Evolutionary conservation across 495 filamentous ascomycete genomes (phyloP), one percentile per base, ranked within the genome.

Genomic region (Tuber calosporum): DNA sequence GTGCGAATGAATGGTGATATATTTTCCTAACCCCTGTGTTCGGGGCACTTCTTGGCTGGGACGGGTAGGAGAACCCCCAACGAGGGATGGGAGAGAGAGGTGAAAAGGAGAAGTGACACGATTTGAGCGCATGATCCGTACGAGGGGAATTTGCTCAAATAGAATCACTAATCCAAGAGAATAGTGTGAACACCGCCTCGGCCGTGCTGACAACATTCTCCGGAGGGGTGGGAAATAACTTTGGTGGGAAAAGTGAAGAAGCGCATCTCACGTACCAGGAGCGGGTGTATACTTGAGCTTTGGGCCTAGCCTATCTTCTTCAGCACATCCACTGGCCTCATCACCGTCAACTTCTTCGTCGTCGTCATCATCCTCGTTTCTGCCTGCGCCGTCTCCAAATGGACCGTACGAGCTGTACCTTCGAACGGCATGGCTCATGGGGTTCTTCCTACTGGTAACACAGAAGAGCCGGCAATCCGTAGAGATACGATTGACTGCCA

Each of bases 281-380:
- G 80, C 79, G 69, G 80, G 80, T 62, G 79, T 76, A 69, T 81
- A 82, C 67, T 81, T 82, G 72, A 82, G 72, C 68, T 81, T 82
- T 41, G 80, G 80, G 1, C 80, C 80, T 26, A 82, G 70, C 37
- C 68, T 75, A 70, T 82, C 80, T 42, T 82, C 80, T 67, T 81
- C 80, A n/a, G 69, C 66, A 37, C 71, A 36, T 69, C 70, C 77
- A 30, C 70, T 48, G 66, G 69, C 70, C n/a, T 75, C 76, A n/a
- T 78, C 76, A 40, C 75, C 77, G 9, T 80, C 79, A 43, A 70
- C 73, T 45, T 81, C 80, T 43, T 81, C 80, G 58, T 82, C 80
- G 58, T 82, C 80, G 7, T 79, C 79, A 19, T 81, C 80, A 0
- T 77, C 73, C 36, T 73, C 68, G 20, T 74, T 73, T 71, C 77